Evolutionary conservation across 2,329 filamentous ascomycete species (phyloP), one percentile per base, ranked within the genome.

Genomic region (Davidsoniella australis): DNA sequence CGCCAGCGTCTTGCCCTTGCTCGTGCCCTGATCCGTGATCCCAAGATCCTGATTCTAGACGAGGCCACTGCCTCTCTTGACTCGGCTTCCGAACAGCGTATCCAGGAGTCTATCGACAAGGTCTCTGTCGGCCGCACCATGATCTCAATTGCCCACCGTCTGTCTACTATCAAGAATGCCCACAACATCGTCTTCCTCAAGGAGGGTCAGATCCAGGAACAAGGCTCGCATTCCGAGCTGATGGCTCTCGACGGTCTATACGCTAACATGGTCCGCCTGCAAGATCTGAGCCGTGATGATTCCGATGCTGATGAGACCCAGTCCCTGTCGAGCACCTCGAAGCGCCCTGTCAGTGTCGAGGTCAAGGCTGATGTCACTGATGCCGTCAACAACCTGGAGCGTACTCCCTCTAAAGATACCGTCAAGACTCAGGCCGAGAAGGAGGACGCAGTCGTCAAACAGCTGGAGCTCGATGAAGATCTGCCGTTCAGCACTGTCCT

Each of bases 151-250:
- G 78, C 80, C 0, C 76, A 80, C 59, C 66, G 76, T 2, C 62
- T 80, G 1, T 75, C 72, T 0, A 79, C 76, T 0, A 75, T 79
- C 54, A 72, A 70, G 56, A 70, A 76, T 48, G 79, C 80, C 0
- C 76, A 84, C 56, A 73, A 76, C 53, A 83, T 85, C 51, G 66
- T 83, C 17, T 79, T 84, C 16, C 68, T 83, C 58, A 68, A 73
- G 12, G 65, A 71, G 48, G 80, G 80, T 0, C 61, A 68, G 44
- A 69, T 80, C 3, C 64, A 79, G 9, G 80, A 84, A 59, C 68
- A 78, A 57, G 80, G 80, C 0, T 76, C 69, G 0, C 78, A 84
- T 50, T 64, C 74, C 2, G 69, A 77, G 47, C 66, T 84, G 2
- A 65, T 83, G 53, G 60, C 64, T 2, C 61, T 66, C 9, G 59